Conservation (phyloP, 352 stramenopile genomes). For the Phytophthora melonis region DNA sequence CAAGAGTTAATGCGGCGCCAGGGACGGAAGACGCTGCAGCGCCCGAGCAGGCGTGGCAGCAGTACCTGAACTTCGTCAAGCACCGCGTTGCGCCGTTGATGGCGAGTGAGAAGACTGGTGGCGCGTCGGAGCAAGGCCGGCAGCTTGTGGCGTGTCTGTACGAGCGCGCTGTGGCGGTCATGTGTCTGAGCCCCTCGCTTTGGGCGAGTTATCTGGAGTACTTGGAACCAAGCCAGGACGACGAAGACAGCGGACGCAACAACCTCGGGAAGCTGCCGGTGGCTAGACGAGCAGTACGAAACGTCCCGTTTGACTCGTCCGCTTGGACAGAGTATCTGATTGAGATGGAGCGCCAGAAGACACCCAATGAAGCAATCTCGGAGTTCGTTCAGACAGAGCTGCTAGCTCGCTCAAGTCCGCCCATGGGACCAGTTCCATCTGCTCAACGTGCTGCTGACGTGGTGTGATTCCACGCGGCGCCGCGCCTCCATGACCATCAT, state of each 20-base stretch:
- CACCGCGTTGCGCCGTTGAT: conserved; percentile 57
- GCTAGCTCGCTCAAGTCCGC: conserved; percentile 39
- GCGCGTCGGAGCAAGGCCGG: conserved; percentile 6
- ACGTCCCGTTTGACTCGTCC: conserved; percentile 73
- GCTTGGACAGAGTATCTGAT: conserved; percentile 67
- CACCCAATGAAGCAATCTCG: conserved; percentile 23
- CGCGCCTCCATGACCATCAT: conserved; percentile 16
- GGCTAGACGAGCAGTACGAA: conserved; percentile 57
- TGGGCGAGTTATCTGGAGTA: conserved; percentile 70
- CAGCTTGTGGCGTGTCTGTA: conserved; percentile 57
- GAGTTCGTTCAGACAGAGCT: conserved; percentile 42
- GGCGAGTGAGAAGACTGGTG: conserved; percentile 5
- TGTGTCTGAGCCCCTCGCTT: conserved; percentile 66
- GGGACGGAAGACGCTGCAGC: conserved; percentile 22
- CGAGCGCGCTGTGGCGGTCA: conserved; percentile 59
- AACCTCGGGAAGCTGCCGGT: conserved; percentile 29
- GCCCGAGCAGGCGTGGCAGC: conserved; percentile 47
- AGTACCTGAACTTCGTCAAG: conserved; percentile 77
- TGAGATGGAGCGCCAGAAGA: conserved; percentile 49
- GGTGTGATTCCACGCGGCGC: conserved; percentile 54
- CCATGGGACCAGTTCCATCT: conserved; percentile 69
- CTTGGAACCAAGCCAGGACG: conserved; percentile 19
- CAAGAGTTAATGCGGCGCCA: conserved; percentile 13
- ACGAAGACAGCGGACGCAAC: not conserved
- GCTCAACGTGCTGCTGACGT: conserved; percentile 56